Evolutionary conservation across 2,329 filamentous ascomycete genomes (phyloP).

Genomic region (Neoarthrinium moseri): DNA sequence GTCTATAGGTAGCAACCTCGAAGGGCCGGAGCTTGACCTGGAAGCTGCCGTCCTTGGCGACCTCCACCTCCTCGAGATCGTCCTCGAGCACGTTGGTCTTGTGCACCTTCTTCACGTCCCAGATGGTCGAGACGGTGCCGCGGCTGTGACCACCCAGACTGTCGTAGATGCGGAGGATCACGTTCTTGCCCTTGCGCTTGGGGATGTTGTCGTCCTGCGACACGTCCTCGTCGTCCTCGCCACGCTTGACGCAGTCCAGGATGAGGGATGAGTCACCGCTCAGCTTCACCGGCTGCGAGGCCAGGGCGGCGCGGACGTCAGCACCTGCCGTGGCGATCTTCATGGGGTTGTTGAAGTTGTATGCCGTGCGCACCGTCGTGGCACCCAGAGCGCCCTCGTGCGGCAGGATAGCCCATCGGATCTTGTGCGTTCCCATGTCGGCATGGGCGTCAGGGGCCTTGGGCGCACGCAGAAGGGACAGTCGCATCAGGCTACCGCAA

Average conservation of each 20-base stretch:
- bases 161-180: conserved; percentile 86
- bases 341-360: conserved; percentile 87
- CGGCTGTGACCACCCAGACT: conserved; percentile 78
- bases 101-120: conserved; percentile 72
- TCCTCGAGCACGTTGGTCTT: conserved; percentile 91
- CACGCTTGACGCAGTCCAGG: conserved; percentile 88
- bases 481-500: conserved; percentile 81
- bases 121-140: conserved; percentile 65
- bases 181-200: conserved; percentile 70
- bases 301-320: conserved; percentile 27
- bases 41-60: conserved; percentile 49
- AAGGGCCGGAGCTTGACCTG: conserved; percentile 71
- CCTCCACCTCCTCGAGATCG: conserved; percentile 65
- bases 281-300: conserved; percentile 59
- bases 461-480: conserved; percentile 80
- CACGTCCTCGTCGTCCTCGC: conserved; percentile 81
- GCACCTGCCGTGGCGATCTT: conserved; percentile 41
- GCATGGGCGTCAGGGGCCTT: conserved; percentile 93
- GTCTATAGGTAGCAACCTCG: conserved; percentile 79
- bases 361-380: conserved; percentile 77
- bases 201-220: conserved; percentile 56
- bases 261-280: conserved; percentile 67
- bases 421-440: conserved; percentile 87
- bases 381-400: conserved; percentile 72
- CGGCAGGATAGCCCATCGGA: conserved; percentile 88